Base-by-base conservation (phyloP, 2,329 filamentous ascomycete genomes). In the Ophiocordyceps camponoti-saundersi region DNA sequence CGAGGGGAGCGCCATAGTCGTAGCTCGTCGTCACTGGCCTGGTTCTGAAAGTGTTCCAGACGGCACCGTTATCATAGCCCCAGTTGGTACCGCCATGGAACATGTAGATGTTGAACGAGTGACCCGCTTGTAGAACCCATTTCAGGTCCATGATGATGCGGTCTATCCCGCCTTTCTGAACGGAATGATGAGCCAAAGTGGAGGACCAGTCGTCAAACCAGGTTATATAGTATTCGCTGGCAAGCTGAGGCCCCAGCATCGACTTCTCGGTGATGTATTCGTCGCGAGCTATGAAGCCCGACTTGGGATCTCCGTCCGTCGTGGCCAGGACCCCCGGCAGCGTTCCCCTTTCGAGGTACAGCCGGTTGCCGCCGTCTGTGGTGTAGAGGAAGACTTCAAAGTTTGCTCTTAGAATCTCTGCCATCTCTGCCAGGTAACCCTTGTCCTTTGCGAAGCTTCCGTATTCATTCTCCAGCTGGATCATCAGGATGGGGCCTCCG, bases 81-180 rank as follows among this genome's bases (percentile, higher is more conserved):
- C 66, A 73, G 48, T 71, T 73, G 2, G 69, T 73, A 1, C 70
- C 70, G 4, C 71, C 71, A 50, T 73, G 70, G 49, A 73, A 67
- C 69, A 73, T 72, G 53, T 72, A 73, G 47, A 73, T 53, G 54
- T 64, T 71, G 49, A 74, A 67, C 0, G 67, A 50, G 44, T 61
- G 59, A 42, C 63, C 61, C 23, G 29, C 39, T 3, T 23, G 23
- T 3, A 50, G 47, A 2, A 50, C 15, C 44, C 45, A 50, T 10
- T 47, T 47, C 13, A 70, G 54, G 20, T 49, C 47, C 4, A 26
- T 22, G 21, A 47, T 22, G 15, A 34, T 45, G 3, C 20, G 3
- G 20, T 44, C 26, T n/a, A 41, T 36, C 6, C 41, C 42, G 6
- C 4, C 23, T 4, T 21, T 15, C 26, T 47, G 39, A 3, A 36